phyloP scores from a whole-genome alignment of 1,284 basidiomycete genomes.

The Pseudozyma thailandica region DNA sequence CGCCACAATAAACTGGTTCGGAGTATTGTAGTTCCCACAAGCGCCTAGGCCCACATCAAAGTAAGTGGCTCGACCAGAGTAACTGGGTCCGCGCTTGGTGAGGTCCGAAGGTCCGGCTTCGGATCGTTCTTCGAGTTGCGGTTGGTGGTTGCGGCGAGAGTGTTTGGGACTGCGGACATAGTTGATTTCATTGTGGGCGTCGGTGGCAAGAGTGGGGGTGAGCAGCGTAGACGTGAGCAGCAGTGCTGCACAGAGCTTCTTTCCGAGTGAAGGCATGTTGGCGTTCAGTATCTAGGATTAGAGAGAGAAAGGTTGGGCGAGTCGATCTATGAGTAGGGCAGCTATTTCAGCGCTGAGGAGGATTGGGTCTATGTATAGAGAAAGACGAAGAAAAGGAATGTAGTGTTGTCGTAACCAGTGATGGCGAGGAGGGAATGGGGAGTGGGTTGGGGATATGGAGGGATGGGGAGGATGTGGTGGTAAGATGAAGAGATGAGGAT shows the following conservation, averaged over 20 bases:
- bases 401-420: slow-evolving; percentile 1
- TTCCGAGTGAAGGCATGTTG: slow-evolving; percentile 23
- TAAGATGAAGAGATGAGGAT: neutral
- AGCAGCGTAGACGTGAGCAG: slow-evolving; percentile 26
- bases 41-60: slow-evolving; percentile 48
- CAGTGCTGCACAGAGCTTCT: slow-evolving; percentile 17
- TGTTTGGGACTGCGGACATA: slow-evolving; percentile 34
- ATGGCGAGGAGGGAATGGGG: slow-evolving; percentile 1
- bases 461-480: no score
- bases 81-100: slow-evolving; percentile 27
- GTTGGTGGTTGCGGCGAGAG: slow-evolving; percentile 16
- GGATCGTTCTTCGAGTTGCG: neutral
- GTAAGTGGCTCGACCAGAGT: slow-evolving; percentile 42
- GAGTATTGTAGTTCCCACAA: slow-evolving; percentile 42
- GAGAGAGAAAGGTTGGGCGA: neutral
- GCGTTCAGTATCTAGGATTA: neutral
- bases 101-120: slow-evolving; percentile 23
- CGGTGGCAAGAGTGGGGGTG: slow-evolving; percentile 7
- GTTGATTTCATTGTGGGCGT: slow-evolving; percentile 5
- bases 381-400: neutral
- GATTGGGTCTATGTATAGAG: slow-evolving; percentile 8
- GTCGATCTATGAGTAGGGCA: neutral
- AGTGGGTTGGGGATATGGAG: neutral
- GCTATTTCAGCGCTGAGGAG: slow-evolving; percentile 25
- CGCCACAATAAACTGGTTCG: slow-evolving; percentile 44